These are phyloP conservation scores for Pythium aquatile DNA, from an alignment of 352 stramenopile species.

Conservation along the genomic window DNA sequence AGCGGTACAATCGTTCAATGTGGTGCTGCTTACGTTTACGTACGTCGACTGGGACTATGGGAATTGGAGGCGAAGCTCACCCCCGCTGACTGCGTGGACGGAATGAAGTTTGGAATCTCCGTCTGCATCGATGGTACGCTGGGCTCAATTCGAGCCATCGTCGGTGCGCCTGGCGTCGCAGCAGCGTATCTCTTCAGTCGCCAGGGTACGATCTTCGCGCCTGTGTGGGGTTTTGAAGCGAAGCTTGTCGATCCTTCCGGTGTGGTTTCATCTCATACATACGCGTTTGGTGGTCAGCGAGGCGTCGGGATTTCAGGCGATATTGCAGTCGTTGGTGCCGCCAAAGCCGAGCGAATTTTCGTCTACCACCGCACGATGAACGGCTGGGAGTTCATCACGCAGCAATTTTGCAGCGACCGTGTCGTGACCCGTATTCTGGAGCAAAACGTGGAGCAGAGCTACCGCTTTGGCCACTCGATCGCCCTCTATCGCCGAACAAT, in stretches of 20 bases:
- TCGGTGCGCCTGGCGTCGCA: slow-evolving; percentile 60
- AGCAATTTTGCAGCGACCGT: slow-evolving; percentile 77
- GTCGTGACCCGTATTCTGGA: slow-evolving; percentile 80
- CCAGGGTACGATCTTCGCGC: slow-evolving; percentile 17
- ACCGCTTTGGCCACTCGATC: slow-evolving; percentile 87
- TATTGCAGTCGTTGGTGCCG: slow-evolving; percentile 88
- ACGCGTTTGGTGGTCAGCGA: slow-evolving; percentile 67
- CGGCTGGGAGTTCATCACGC: slow-evolving; percentile 53
- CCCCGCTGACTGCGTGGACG: slow-evolving; percentile 40
- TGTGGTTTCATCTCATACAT: slow-evolving; percentile 35
- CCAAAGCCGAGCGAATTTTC: slow-evolving; percentile 60
- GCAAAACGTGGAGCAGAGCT: slow-evolving; percentile 73
- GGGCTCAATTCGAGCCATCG: slow-evolving; percentile 52
- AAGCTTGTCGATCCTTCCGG: slow-evolving; percentile 38
- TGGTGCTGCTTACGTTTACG: slow-evolving; percentile 71
- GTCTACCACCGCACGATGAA: slow-evolving; percentile 61
- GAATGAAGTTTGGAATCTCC: slow-evolving; percentile 62
- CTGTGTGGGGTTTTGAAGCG: slow-evolving; percentile 48
- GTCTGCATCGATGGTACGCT: slow-evolving; percentile 72
- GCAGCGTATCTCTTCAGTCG: slow-evolving; percentile 53
- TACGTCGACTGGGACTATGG: slow-evolving; percentile 61
- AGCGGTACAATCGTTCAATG: slow-evolving; percentile 34
- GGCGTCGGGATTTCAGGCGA: slow-evolving; percentile 84
- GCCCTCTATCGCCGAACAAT: slow-evolving; percentile 85
- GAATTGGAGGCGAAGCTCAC: slow-evolving; percentile 56